Evolutionary conservation across 331 rosid genomes (phyloP).

Genomic region (Acacia pycnantha): DNA sequence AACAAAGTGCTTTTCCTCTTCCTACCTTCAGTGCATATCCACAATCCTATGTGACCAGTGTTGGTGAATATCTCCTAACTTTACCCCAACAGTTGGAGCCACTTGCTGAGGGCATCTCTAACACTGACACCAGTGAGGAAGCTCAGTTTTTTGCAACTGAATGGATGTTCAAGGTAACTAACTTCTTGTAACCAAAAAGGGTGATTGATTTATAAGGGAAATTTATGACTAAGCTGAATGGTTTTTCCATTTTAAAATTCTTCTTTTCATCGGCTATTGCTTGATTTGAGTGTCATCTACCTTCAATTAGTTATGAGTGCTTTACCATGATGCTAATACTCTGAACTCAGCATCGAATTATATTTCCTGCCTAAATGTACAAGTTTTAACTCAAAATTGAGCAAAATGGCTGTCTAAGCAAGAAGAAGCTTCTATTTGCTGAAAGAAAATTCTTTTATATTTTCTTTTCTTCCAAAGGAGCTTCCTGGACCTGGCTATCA

Average conservation of each 20-base stretch:
- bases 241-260: background rate
- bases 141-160: constrained; percentile 98
- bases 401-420: background rate
- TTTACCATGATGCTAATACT: constrained; percentile 20
- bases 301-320: constrained; percentile 18
- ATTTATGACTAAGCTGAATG: background rate
- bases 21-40: constrained; percentile 97
- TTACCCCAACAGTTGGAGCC: constrained; percentile 99
- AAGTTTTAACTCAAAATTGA: constrained; percentile 5
- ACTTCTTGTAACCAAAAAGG: background rate
- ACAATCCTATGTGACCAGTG: constrained; percentile 80
- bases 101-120: constrained; percentile 93
- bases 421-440: background rate
- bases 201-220: background rate
- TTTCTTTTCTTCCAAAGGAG: background rate
- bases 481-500: background rate
- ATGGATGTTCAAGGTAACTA: constrained; percentile 98
- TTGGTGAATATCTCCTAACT: constrained; percentile 95
- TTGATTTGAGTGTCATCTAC: constrained; percentile 15
- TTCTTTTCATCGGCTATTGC: background rate
- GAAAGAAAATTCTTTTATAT: background rate
- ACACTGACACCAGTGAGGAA: constrained; percentile 76
- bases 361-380: constrained; percentile 2
- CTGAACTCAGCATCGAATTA: constrained; percentile 5
- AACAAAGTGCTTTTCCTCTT: constrained; percentile 77